Evolutionary conservation across 805 yeast species (phyloP).

Genomic region (Saturnispora diversa): DNA sequence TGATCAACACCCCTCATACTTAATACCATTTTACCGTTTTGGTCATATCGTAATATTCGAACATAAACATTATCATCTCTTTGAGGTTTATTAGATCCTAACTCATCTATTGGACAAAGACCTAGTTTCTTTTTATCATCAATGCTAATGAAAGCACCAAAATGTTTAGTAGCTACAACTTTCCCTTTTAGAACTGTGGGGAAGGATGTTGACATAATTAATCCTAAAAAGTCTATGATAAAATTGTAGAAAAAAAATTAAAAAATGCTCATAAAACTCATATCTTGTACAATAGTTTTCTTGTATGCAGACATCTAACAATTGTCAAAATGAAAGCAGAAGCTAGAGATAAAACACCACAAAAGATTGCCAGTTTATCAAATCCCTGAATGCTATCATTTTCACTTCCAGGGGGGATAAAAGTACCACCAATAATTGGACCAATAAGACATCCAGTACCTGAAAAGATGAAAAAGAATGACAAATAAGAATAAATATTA

Average conservation of each 20-base stretch:
- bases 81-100: slow-evolving; percentile 38
- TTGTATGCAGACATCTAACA: slow-evolving; percentile 9
- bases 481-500: slow-evolving; percentile 24
- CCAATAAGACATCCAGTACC: slow-evolving; percentile 30
- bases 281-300: background rate
- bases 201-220: slow-evolving; percentile 6
- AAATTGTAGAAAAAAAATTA: background rate
- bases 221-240: background rate
- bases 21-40: slow-evolving; percentile 45
- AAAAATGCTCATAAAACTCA: background rate
- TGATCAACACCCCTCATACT: slow-evolving; percentile 73
- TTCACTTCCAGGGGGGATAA: slow-evolving; percentile 23
- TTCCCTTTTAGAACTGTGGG: slow-evolving; percentile 45
- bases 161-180: slow-evolving; percentile 51
- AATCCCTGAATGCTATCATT: slow-evolving; percentile 22
- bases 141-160: slow-evolving; percentile 72
- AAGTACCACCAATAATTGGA: slow-evolving; percentile 30
- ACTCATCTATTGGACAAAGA: slow-evolving; percentile 69
- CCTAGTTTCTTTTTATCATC: slow-evolving; percentile 40
- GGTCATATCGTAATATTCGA: slow-evolving; percentile 38
- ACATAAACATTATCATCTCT: slow-evolving; percentile 58
- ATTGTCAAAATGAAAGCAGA: slow-evolving; percentile 11
- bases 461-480: slow-evolving; percentile 25
- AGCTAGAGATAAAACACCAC: slow-evolving; percentile 25
- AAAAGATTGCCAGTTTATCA: slow-evolving; percentile 26